Percentiles rank a stretch among this genome's conserved stretches.
phyloP scores from a whole-genome alignment of 306 rosid genomes.

The Citrullus colocynthis region DNA sequence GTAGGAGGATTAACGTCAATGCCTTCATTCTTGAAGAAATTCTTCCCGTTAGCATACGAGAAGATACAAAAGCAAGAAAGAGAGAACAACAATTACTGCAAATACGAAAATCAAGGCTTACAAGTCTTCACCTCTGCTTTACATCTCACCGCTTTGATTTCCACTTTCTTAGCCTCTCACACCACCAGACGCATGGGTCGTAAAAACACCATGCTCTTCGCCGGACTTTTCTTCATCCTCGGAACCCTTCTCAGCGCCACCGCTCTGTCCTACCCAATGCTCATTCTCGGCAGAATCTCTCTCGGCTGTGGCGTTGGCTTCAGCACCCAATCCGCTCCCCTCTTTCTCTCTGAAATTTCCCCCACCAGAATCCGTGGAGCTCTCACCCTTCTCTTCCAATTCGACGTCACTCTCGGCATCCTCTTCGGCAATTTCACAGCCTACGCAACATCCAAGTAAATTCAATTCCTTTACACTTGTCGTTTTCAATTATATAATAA shows the following conservation, averaged over 20 bases:
- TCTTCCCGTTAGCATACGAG: slow-evolving; percentile 38
- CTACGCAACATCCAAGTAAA: slow-evolving; percentile 30
- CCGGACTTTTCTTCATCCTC: slow-evolving; percentile 37
- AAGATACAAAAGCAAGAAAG: background rate
- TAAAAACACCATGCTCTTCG: slow-evolving; percentile 43
- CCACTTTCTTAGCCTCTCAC: slow-evolving; percentile 41
- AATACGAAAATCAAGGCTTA: slow-evolving; percentile 42
- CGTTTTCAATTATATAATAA: too few species aligned
- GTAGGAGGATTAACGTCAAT: slow-evolving; percentile 60
- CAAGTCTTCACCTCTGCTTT: slow-evolving; percentile 71
- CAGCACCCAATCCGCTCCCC: slow-evolving; percentile 54
- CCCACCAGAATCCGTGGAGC: slow-evolving; percentile 84
- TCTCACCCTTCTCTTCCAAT: slow-evolving; percentile 58
- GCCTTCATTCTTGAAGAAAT: slow-evolving; percentile 31
- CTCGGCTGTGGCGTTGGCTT: slow-evolving; percentile 47
- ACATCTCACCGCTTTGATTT: slow-evolving; percentile 42
- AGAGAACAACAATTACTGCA: slow-evolving; percentile 45
- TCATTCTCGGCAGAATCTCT: slow-evolving; percentile 25
- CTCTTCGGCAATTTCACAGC: slow-evolving; percentile 58
- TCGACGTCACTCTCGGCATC: slow-evolving; percentile 67
- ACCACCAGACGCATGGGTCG: slow-evolving; percentile 38
- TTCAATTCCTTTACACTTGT: too few species aligned
- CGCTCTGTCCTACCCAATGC: background rate
- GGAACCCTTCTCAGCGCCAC: slow-evolving; percentile 27
- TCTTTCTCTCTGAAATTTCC: slow-evolving; percentile 76